These are phyloP conservation scores for Ganoderma sp. DNA, from an alignment of 1,284 basidiomycete genomes.

Conservation along the genomic window DNA sequence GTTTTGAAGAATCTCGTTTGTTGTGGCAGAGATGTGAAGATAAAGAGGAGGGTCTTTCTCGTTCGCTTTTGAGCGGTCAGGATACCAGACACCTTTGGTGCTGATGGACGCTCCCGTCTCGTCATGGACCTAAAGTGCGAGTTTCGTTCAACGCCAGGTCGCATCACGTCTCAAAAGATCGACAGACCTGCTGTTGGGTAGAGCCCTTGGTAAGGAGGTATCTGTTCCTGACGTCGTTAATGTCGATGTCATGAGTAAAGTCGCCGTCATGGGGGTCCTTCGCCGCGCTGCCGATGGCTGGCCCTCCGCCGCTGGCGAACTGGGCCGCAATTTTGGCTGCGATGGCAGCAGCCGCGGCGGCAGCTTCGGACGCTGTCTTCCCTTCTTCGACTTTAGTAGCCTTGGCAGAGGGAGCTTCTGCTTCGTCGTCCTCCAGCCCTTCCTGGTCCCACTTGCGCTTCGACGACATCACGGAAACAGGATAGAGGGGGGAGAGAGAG, in stretches of 20 bases:
- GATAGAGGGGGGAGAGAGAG: constrained; percentile 9
- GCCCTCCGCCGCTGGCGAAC: constrained; percentile 59
- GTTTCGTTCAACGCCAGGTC: not conserved
- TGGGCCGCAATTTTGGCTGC: constrained; percentile 92
- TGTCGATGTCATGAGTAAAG: constrained; percentile 92
- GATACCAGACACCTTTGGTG: constrained; percentile 95
- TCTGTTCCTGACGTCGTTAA: constrained; percentile 95
- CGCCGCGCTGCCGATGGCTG: constrained; percentile 50
- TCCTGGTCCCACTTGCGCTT: constrained; percentile 81
- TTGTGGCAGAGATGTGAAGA: constrained; percentile 89
- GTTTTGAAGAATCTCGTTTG: constrained; percentile 79
- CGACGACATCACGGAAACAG: constrained; percentile 50
- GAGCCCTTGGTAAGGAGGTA: constrained; percentile 95
- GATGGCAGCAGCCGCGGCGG: constrained; percentile 84
- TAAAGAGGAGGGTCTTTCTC: constrained; percentile 94
- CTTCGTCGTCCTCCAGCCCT: constrained; percentile 50
- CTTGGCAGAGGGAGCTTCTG: constrained; percentile 49
- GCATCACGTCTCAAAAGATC: not conserved
- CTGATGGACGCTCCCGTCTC: constrained; percentile 90
- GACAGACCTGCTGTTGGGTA: constrained; percentile 86
- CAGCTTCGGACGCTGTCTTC: constrained; percentile 74
- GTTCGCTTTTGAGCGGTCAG: constrained; percentile 86
- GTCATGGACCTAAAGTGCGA: constrained; percentile 71
- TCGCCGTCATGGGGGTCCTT: constrained; percentile 82
- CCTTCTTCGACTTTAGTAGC: constrained; percentile 60